Percentiles rank a stretch among this genome's conserved stretches.
These are phyloP conservation scores for Trichoderma sp. DNA, from an alignment of 2,329 filamentous ascomycete species.

Conservation along the genomic window DNA sequence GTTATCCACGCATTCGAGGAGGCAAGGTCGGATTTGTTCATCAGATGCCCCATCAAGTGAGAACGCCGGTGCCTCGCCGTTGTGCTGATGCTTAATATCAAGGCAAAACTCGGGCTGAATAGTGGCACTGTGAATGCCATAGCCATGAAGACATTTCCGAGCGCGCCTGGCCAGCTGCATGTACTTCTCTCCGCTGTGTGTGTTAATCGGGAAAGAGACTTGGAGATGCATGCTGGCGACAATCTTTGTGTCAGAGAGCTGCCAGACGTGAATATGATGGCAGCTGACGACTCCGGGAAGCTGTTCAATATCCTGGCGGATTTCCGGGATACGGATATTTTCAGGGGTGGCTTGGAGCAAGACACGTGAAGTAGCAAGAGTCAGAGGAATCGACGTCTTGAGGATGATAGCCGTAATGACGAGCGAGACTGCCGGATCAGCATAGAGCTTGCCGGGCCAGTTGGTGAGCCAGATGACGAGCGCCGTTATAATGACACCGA, in stretches of 20 bases:
- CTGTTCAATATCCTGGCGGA: conserved; percentile 85
- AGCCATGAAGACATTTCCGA: conserved; percentile 86
- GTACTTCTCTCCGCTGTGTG: conserved; percentile 76
- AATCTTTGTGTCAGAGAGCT: conserved; percentile 91
- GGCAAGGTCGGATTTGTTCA: conserved; percentile 45
- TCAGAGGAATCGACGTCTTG: conserved; percentile 76
- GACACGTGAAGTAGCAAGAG: conserved; percentile 80
- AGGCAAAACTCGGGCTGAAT: conserved; percentile 90
- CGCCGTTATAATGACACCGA: conserved; percentile 82
- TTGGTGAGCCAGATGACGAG: conserved; percentile 90
- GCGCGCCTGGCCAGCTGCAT: conserved; percentile 87
- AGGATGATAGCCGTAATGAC: conserved; percentile 85
- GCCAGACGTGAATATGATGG: conserved; percentile 97
- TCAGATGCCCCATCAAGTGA: conserved; percentile 43
- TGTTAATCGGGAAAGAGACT: conserved; percentile 86
- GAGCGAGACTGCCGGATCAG: conserved; percentile 89
- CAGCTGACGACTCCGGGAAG: conserved; percentile 86
- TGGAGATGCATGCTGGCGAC: conserved; percentile 94
- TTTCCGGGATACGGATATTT: conserved; percentile 84
- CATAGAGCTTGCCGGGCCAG: conserved; percentile 81
- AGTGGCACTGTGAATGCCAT: conserved; percentile 94
- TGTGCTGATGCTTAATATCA: conserved; percentile 51
- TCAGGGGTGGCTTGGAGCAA: conserved; percentile 92
- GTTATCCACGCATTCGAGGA: conserved; percentile 54
- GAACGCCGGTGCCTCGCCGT: conserved; percentile 43